phyloP scores from a whole-genome alignment of 495 filamentous ascomycete genomes.

The Neurospora sp. region DNA sequence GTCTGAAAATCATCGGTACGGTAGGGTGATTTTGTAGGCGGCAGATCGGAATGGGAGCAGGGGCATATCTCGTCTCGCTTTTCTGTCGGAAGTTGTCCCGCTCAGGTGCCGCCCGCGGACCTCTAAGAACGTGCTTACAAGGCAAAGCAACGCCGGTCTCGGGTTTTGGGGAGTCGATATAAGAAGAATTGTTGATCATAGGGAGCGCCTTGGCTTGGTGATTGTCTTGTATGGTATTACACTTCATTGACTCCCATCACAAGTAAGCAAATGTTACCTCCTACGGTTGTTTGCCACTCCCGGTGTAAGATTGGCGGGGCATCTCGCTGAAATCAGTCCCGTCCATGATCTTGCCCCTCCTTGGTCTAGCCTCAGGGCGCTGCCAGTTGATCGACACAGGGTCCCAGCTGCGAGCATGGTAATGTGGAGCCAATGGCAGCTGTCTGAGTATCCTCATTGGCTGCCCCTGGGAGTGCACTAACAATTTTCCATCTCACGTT shows the following conservation, averaged over 20 bases:
- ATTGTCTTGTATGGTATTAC: background rate
- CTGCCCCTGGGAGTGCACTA: background rate
- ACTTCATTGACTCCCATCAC: background rate
- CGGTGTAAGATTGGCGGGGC: too few species aligned
- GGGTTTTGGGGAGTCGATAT: background rate
- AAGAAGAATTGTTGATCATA: background rate
- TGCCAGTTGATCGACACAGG: background rate
- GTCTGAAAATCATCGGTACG: too few species aligned
- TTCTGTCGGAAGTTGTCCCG: background rate
- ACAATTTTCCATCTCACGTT: background rate
- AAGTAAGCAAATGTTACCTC: background rate
- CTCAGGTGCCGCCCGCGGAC: background rate
- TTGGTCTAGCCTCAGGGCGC: background rate
- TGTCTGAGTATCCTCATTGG: background rate
- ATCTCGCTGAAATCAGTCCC: background rate
- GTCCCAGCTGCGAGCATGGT: background rate
- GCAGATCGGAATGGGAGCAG: background rate
- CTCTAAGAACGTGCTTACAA: background rate
- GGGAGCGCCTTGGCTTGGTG: background rate
- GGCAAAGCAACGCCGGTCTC: background rate
- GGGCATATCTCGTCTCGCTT: background rate
- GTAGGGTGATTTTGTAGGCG: too few species aligned
- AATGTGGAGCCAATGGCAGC: background rate
- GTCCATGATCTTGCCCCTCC: background rate
- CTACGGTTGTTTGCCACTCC: background rate